These are phyloP conservation scores for Setomelanomma holmii DNA, from an alignment of 2,329 filamentous ascomycete species.

Conservation along the genomic window DNA sequence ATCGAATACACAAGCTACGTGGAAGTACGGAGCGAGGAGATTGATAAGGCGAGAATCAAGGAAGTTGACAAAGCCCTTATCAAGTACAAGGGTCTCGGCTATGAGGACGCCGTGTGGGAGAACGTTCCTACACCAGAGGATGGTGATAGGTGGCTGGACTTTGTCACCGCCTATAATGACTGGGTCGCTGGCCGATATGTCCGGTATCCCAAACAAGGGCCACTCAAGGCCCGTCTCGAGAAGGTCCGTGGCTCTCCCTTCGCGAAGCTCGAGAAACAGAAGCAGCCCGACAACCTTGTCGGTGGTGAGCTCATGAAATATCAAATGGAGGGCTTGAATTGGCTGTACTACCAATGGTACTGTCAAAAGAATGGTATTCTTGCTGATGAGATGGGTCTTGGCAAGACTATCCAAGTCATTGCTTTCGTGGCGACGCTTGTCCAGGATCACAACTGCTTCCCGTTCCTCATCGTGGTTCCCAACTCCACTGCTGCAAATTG, in stretches of 20 bases:
- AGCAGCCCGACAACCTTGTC: constrained; percentile 75
- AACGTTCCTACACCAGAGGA: constrained; percentile 71
- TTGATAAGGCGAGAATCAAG: constrained; percentile 74
- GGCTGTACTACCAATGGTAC: constrained; percentile 92
- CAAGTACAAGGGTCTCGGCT: constrained; percentile 91
- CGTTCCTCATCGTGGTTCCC: constrained; percentile 90
- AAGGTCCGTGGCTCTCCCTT: constrained; percentile 73
- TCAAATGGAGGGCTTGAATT: constrained; percentile 91
- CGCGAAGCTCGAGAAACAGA: constrained; percentile 68
- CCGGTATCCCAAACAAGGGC: constrained; percentile 59
- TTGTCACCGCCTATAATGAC: constrained; percentile 82
- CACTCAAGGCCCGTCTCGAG: constrained; percentile 72
- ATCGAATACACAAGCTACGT: constrained; percentile 71
- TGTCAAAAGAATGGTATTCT: constrained; percentile 83
- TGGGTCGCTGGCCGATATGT: constrained; percentile 83
- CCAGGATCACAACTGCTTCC: constrained; percentile 74
- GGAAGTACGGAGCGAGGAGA: constrained; percentile 67
- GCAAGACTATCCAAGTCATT: constrained; percentile 95
- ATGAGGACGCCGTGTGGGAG: constrained; percentile 93
- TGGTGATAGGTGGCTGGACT: constrained; percentile 77
- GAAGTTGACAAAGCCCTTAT: constrained; percentile 78
- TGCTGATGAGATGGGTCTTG: constrained; percentile 97
- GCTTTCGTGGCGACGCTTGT: constrained; percentile 76
- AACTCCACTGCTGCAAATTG: constrained; percentile 98
- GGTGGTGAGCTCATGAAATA: constrained; percentile 91